Evolutionary conservation across 257 asterid genomes (phyloP).

Genomic region (Misopates orontium): DNA sequence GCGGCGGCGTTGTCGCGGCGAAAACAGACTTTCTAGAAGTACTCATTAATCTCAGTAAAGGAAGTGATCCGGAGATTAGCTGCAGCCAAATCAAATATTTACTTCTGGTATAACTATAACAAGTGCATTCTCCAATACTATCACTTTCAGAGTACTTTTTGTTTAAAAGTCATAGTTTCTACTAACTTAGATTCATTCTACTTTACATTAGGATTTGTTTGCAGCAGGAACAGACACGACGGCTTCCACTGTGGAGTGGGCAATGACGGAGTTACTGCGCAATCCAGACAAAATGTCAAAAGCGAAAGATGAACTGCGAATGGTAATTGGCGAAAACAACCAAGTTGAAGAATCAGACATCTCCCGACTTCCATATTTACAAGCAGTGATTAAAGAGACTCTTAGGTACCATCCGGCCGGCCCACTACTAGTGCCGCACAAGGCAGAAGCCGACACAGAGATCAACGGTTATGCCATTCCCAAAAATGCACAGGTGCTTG

Average conservation of each 20-base stretch:
- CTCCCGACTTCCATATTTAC: slow-evolving; percentile 28
- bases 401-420: slow-evolving; percentile 31
- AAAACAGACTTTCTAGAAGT: too few relatives aligned
- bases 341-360: slow-evolving; percentile 32
- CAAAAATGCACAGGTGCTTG: slow-evolving; percentile 28
- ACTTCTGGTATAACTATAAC: too few relatives aligned
- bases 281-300: slow-evolving; percentile 26
- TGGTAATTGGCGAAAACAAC: slow-evolving; percentile 25
- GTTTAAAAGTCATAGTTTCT: too few relatives aligned
- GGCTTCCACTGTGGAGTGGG: slow-evolving; percentile 27
- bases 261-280: slow-evolving; percentile 32
- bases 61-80: too few relatives aligned
- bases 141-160: too few relatives aligned
- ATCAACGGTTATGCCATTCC: slow-evolving; percentile 35
- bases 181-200: too few relatives aligned
- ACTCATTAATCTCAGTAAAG: too few relatives aligned
- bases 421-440: slow-evolving; percentile 33
- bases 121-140: too few relatives aligned
- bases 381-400: slow-evolving; percentile 37
- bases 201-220: slow-evolving; percentile 21
- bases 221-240: background rate
- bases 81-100: too few relatives aligned
- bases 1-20: too few relatives aligned
- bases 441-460: slow-evolving; percentile 25
- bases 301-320: slow-evolving; percentile 29